A percentile compares a stretch with the other conserved stretches of the same genome.
phyloP scores from a whole-genome alignment of 768 basidiomycete genomes.

The Paxillus rubicundulus region DNA sequence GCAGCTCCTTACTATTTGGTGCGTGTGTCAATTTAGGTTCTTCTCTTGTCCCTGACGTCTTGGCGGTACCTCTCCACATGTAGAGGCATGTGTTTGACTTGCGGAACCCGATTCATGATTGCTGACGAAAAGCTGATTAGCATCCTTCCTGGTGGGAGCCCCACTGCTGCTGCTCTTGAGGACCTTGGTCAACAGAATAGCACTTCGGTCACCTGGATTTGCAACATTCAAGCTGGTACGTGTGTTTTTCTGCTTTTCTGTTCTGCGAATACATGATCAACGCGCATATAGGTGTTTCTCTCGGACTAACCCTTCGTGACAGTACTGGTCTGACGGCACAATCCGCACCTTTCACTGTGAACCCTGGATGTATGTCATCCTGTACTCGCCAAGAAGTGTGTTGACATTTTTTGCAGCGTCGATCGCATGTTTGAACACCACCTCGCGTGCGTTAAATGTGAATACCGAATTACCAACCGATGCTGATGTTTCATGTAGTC shows the following conservation, averaged over 20 bases:
- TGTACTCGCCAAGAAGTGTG: neutral
- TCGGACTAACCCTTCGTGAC: conserved; percentile 66
- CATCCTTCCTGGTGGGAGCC: conserved; percentile 50
- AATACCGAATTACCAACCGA: conserved; percentile 10
- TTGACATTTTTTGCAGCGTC: conserved; percentile 29
- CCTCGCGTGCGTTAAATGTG: conserved; percentile 22
- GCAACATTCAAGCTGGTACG: conserved; percentile 47
- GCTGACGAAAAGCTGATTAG: conserved; percentile 32
- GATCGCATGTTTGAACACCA: conserved; percentile 33
- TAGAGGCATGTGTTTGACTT: conserved; percentile 38
- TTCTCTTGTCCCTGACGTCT: neutral
- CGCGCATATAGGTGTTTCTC: conserved; percentile 37
- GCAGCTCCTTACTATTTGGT: conserved; percentile 67
- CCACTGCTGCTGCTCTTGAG: conserved; percentile 43
- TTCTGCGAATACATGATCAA: neutral
- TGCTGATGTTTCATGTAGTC: conserved; percentile 18
- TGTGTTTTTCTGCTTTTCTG: neutral
- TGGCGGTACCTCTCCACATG: neutral
- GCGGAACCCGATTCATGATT: neutral
- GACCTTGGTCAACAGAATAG: conserved; percentile 41
- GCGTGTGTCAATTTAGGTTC: conserved; percentile 26
- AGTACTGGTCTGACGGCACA: conserved; percentile 48
- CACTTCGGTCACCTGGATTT: conserved; percentile 52
- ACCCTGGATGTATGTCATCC: conserved; percentile 46
- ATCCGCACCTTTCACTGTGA: conserved; percentile 51